Evolutionary conservation across 2,329 filamentous ascomycete genomes (phyloP), one percentile per base, ranked within the genome.

Genomic region (Helminthosporium solani): DNA sequence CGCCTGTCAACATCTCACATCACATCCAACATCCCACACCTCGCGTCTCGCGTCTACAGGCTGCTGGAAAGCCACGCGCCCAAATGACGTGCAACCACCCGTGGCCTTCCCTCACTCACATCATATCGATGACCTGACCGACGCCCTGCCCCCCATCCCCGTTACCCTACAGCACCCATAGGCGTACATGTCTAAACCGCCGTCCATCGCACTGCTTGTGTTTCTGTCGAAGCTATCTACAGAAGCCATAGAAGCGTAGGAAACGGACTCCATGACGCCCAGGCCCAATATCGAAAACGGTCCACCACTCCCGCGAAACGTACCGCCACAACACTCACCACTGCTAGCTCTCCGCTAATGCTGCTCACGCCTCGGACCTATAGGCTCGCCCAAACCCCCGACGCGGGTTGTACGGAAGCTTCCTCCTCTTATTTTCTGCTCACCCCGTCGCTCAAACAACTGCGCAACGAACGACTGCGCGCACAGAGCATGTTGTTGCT

Each of bases 401-500:
- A 71, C 66, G 51, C 50, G 39, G 62, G 58, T 50, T 49, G 57
- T 50, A 54, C 47, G 45, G 50, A 61, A 46, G 49, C 66, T 30
- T 51, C 50, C 41, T 54, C 63, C 30, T 66, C 68, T 7, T 72
- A 66, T 44, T 64, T 71, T 43, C 50, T 66, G 43, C 57, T 63
- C 11, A 59, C 60, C 8, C 54, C 54, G 33, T 65, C 68, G 51
- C 63, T 63, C 47, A 63, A 59, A 49, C 66, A 71, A 46, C 57
- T 56, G 49, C 60, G 58, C 38, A 55, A 52, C 31, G 66, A 66
- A 45, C 49, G 66, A 54, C 52, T 54, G 47, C 64, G 61, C 46
- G 66, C 66, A 37, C 51, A 58, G 41, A 68, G 54, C 42, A 97
- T 97, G 94, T 78, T 97, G 55, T 83, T 97, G 67, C 76, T 96